Percentiles rank a stretch among this genome's conserved stretches.
Evolutionary conservation across 1,139 yeast genomes (phyloP).

Genomic region (Lodderomyces margitis): DNA sequence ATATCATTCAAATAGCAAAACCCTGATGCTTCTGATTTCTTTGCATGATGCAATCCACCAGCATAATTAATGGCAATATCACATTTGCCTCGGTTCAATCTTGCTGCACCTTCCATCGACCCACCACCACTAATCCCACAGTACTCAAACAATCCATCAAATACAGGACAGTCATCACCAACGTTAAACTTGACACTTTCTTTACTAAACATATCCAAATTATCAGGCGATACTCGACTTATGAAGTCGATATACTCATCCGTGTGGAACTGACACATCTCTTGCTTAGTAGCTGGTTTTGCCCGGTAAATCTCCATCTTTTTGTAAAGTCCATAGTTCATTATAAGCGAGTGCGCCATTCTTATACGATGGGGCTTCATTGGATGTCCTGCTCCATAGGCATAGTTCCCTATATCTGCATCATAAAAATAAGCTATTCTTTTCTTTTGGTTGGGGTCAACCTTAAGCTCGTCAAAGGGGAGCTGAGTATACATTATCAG

Average conservation of each 20-base stretch:
- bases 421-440: constrained; percentile 50
- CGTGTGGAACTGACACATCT: constrained; percentile 97
- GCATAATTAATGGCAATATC: constrained; percentile 97
- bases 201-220: constrained; percentile 83
- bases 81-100: constrained; percentile 88
- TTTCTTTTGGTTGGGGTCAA: constrained; percentile 41
- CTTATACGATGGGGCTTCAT: constrained; percentile 98
- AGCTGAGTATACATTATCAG: constrained; percentile 39
- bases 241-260: constrained; percentile 95
- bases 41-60: constrained; percentile 96
- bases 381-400: constrained; percentile 98
- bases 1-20: constrained; percentile 75
- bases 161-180: constrained; percentile 96
- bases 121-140: constrained; percentile 96
- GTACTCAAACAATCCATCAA: constrained; percentile 93
- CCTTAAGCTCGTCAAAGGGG: constrained; percentile 48
- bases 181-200: constrained; percentile 95
- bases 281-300: constrained; percentile 97
- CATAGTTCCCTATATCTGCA: constrained; percentile 94
- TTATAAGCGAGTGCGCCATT: constrained; percentile 95
- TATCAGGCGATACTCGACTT: constrained; percentile 92
- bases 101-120: constrained; percentile 95
- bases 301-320: constrained; percentile 97
- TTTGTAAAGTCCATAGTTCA: constrained; percentile 95
- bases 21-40: constrained; percentile 93